Base-by-base conservation (phyloP, 345 rosid genomes). In the Dovyalis caffra region DNA sequence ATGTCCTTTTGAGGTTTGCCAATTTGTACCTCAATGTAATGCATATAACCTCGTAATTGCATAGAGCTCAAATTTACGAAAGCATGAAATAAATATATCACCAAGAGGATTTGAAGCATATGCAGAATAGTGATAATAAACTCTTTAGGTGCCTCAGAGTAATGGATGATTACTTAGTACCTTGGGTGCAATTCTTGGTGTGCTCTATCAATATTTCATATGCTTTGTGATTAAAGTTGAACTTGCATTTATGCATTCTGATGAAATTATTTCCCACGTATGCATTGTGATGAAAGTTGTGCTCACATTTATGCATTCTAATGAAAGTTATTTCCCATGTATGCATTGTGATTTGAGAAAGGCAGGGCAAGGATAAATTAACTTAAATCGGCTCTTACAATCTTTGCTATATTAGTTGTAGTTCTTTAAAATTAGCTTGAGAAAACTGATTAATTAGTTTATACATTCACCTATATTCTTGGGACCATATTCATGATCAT, bases 121-220 rank as follows among this genome's bases (percentile, higher is more conserved):
- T 65, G 18, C 47, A 34, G 32, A 10, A 64, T 18, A 18, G 34
- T 29, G 21, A 16, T 20, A 33, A 8, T 31, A 26, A 49, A 51
- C 14, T 49, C 29, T 73, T 61, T 66, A 14, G 74, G 71, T 70
- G 66, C 47, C 75, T 5, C 56, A 49, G 56, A 49, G 56, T 20
- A 49, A 38, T 58, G 47, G 2, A 64, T 21, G 43, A 33, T 64
- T 66, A 6, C 14, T 11, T 23, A 15, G 51, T 5, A 66, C 70
- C 51, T 12, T 60, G 29, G 32, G 64, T 25, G 33, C 20, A 15
- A 28, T 5, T 62, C 37, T n/a, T 62, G 31, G 66, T 62, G 66
- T 8, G 9, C 56, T 49, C 56, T 20, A 49, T 49, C 56, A 49
- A 20, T 49, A 49, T 49, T 20, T 49, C 23, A 49, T 16, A 20